Evolutionary conservation across 129 eudicot species (phyloP), one percentile per base, ranked within the genome.

Genomic region (Dittrichia graveolens): DNA sequence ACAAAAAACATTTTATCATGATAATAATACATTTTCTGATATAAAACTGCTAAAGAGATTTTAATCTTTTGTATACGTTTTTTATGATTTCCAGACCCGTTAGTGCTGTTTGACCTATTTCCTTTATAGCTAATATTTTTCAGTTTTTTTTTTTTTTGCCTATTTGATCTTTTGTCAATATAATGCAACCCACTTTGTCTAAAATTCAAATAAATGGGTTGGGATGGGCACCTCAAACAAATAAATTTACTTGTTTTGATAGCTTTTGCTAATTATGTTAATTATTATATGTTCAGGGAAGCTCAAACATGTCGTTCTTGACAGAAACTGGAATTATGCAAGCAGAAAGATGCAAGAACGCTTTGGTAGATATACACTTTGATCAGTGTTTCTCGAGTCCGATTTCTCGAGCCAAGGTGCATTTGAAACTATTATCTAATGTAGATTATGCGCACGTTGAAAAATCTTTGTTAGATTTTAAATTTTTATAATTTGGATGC

Each of bases 361-460:
- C 96, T 80, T 75, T 89, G 72, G 81, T 74, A 31, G 83, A 86
- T 38, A 80, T 84, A 74, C 79, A 80, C 69, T 89, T 89, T 61
- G 96, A 89, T 55, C 76, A 77, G 49, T 89, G 96, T 84, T 89
- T 86, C 72, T 86, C 96, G 1, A 89, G 96, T 65, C 90, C 96
- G 46, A 89, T 89, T 77, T 76, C 89, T 55, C 92, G 96, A 54
- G 92, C 96, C 61, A 89, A 89, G 96, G 92, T 89, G 12, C 65
- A 54, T 12, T 66, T 69, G 42, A 34, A 60, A 55, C 53, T 57
- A 5, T 58, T 13, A 24, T 65, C 48, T 67, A 67, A 24, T 15
- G n/a, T 48, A 13, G 41, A 50, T 12, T 52, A 14, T 52, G 34
- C 3, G 3, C 19, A 34, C n/a, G 18, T 60, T 10, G 4, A 5